Base-by-base conservation (phyloP, 345 rosid genomes). In the Litchi chinensis region DNA sequence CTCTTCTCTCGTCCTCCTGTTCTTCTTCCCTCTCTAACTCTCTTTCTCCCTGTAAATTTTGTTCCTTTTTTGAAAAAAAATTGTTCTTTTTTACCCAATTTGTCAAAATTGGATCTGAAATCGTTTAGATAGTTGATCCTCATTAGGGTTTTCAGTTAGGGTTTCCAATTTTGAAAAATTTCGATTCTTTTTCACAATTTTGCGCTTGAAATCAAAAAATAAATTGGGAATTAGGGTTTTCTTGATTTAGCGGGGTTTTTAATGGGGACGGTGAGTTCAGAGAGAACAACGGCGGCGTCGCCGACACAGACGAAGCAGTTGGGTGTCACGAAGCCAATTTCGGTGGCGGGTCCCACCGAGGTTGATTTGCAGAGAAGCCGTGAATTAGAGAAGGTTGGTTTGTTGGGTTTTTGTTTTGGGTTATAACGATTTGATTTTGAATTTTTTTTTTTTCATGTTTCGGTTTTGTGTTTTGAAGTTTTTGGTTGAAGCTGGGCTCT, bases 281-380 rank as follows among this genome's bases (percentile, higher is more conserved):
- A 89, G 87, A 85, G 83, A n/a, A 76, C 79, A 81, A 40, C 79
- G 52, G 73, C 70, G 10, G 52, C 86, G 16, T 39, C 85, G 24
- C 54, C 67, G 39, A 5, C 32, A 4, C 19, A 26, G 11, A 4
- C 77, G 57, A 87, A 79, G 77, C 89, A 83, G 68, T 86, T 39
- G 26, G 93, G 93, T 22, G 88, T 87, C 2, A 88, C 89, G 46
- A 83, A 90, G 77, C 95, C 95, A 65, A 84, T 91, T n/a, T 91
- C 93, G 11, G 43, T 80, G 76, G 85, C 89, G 22, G 93, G 87
- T 56, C 95, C 95, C 13, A 79, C 84, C 0, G 87, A 81, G 46
- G 87, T 75, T n/a, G 95, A 91, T 86, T 12, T 79, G 2, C 91
- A 75, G 79, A 85, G 87, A 57, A 90, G 73, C 68, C 77, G 77